Evolutionary conservation across 2,329 filamentous ascomycete species (phyloP).

Genomic region (Alternaria gansuensis): DNA sequence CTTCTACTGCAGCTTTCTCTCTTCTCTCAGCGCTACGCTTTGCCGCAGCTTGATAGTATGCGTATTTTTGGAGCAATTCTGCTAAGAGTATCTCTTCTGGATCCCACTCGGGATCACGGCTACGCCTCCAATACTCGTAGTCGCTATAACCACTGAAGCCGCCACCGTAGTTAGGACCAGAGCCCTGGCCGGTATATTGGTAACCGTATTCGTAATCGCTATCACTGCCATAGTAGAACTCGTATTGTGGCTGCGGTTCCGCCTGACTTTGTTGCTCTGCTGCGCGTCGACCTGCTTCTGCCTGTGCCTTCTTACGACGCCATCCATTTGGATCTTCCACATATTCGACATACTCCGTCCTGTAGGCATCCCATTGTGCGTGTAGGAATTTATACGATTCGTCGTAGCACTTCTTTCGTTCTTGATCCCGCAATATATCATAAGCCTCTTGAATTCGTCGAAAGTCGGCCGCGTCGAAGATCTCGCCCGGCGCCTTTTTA

Average conservation of each 20-base stretch:
- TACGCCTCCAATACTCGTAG: background rate
- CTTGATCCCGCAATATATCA: background rate
- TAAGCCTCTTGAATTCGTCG: slow-evolving; percentile 7
- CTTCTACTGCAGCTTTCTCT: background rate
- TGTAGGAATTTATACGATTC: background rate
- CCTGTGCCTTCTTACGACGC: background rate
- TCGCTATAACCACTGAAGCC: background rate
- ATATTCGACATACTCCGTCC: background rate
- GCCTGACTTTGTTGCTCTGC: background rate
- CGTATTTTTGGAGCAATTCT: background rate
- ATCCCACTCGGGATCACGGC: background rate
- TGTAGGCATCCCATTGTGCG: background rate
- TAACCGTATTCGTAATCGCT: background rate
- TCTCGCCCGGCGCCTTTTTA: slow-evolving; percentile 3
- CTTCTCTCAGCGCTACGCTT: background rate
- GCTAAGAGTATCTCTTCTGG: background rate
- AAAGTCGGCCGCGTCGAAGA: slow-evolving; percentile 3
- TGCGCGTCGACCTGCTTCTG: background rate
- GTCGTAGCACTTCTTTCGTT: background rate
- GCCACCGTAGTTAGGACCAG: background rate
- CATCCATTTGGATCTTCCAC: background rate
- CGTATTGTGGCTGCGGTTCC: background rate
- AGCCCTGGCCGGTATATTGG: background rate
- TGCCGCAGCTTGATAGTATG: background rate
- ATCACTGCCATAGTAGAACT: background rate